phyloP scores from a whole-genome alignment of 345 rosid genomes.

The Syzygium jambos region DNA sequence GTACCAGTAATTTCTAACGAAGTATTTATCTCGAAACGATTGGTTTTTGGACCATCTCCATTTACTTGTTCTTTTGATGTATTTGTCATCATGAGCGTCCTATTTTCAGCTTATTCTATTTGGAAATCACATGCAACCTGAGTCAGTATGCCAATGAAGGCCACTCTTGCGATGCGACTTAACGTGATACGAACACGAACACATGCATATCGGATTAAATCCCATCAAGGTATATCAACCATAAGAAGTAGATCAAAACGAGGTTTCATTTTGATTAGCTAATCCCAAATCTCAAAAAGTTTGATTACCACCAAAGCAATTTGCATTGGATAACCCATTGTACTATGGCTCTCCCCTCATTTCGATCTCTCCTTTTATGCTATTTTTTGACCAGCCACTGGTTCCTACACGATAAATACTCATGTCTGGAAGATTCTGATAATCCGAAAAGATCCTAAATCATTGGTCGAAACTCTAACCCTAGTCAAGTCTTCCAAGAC shows the following conservation, averaged over 20 bases:
- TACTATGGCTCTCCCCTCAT: background rate
- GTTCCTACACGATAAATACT: background rate
- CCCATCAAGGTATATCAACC: background rate
- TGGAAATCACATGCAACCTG: background rate
- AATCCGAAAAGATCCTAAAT: background rate
- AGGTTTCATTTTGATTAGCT: background rate
- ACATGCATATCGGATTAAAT: background rate
- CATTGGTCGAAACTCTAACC: background rate
- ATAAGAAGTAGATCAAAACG: background rate
- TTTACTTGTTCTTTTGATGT: background rate
- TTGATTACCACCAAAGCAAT: background rate
- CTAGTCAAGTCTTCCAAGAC: background rate
- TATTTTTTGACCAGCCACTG: background rate
- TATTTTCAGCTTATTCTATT: background rate
- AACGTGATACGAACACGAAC: background rate
- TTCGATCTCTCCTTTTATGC: background rate
- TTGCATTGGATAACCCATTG: background rate
- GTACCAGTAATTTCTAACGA: background rate
- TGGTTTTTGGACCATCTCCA: background rate
- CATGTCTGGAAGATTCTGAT: background rate
- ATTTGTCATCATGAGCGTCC: background rate
- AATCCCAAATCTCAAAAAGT: background rate
- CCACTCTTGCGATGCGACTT: background rate
- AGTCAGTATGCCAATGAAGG: background rate
- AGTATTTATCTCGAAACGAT: background rate